Evolutionary conservation across 495 filamentous ascomycete genomes (phyloP).

Genomic region (Aspergillus asperescens): DNA sequence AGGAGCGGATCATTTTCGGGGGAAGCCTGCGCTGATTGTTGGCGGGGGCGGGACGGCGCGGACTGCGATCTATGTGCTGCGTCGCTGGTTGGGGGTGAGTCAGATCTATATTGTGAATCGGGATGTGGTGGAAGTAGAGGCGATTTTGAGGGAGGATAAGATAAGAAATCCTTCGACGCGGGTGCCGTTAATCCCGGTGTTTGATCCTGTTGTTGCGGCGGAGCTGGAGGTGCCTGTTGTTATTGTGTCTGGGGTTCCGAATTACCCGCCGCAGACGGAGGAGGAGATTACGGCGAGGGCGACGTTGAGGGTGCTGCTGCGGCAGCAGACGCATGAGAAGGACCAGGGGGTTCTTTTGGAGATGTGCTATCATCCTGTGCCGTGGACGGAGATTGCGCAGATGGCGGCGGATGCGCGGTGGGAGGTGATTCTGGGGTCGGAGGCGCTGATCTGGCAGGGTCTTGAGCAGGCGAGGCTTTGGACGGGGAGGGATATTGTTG

Average conservation of each 20-base stretch:
- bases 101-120: constrained; percentile 68
- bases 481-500: constrained; percentile 50
- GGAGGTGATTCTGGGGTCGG: constrained; percentile 64
- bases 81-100: constrained; percentile 58
- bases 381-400: constrained; percentile 58
- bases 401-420: constrained; percentile 54
- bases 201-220: constrained; percentile 50
- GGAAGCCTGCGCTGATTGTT: constrained; percentile 53
- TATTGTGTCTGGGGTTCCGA: constrained; percentile 63
- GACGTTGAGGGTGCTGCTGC: constrained; percentile 53
- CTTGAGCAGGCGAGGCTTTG: constrained; percentile 65
- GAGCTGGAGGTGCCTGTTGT: constrained; percentile 52
- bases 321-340: constrained; percentile 15
- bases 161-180: constrained; percentile 37
- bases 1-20: constrained; percentile 39
- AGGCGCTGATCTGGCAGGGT: constrained; percentile 72
- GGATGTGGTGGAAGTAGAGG: constrained; percentile 55
- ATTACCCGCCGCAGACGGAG: constrained; percentile 58
- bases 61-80: constrained; percentile 64
- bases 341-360: constrained; percentile 65
- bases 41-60: constrained; percentile 67
- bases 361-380: constrained; percentile 74
- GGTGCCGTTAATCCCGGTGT: constrained; percentile 50
- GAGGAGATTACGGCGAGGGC: constrained; percentile 52
- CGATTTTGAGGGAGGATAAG: constrained; percentile 51